Percentiles rank a stretch among this genome's conserved stretches.
Conservation (phyloP, 2,329 filamentous ascomycete species). For the Diaporthe amygdali region DNA sequence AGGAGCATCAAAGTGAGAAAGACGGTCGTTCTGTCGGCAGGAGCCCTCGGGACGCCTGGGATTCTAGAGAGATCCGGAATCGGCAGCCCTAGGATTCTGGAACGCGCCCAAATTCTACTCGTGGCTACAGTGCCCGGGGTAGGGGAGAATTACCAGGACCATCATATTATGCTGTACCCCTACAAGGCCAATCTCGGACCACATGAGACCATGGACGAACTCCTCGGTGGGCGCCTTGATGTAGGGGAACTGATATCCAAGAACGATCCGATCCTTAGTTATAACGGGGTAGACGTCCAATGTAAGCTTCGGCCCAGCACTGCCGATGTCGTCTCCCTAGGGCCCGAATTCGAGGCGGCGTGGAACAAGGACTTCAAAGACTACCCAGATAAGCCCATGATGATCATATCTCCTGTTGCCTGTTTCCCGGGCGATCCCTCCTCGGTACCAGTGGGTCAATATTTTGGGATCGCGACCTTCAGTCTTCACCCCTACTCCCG, state of each 20-base stretch:
- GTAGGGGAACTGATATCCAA: constrained; percentile 16
- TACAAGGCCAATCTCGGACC: constrained; percentile 4
- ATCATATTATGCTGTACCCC: constrained; percentile 14
- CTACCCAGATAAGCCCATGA: constrained; percentile 45
- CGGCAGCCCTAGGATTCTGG: constrained; percentile 40
- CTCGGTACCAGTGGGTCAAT: constrained; percentile 47
- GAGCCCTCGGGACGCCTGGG: constrained; percentile 48
- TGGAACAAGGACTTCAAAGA: constrained; percentile 32
- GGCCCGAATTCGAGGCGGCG: constrained; percentile 28
- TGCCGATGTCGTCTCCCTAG: constrained; percentile 28
- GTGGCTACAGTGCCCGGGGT: constrained; percentile 31
- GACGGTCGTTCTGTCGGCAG: constrained; percentile 49
- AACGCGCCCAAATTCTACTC: constrained; percentile 27
- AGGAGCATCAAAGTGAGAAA: constrained; percentile 50
- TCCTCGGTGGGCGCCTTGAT: constrained; percentile 28
- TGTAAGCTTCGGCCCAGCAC: constrained; percentile 24
- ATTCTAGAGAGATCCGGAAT: constrained; percentile 60
- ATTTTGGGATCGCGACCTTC: constrained; percentile 58
- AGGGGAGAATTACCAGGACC: constrained; percentile 25
- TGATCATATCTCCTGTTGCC: constrained; percentile 46
- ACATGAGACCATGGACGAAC: constrained; percentile 23
- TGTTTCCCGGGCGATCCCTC: constrained; percentile 49
- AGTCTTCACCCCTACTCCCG: constrained; percentile 66
- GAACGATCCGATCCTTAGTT: constrained; percentile 31
- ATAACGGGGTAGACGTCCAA: constrained; percentile 19